Base-by-base conservation (phyloP, 2,329 filamentous ascomycete species). In the Cercospora sp. region DNA sequence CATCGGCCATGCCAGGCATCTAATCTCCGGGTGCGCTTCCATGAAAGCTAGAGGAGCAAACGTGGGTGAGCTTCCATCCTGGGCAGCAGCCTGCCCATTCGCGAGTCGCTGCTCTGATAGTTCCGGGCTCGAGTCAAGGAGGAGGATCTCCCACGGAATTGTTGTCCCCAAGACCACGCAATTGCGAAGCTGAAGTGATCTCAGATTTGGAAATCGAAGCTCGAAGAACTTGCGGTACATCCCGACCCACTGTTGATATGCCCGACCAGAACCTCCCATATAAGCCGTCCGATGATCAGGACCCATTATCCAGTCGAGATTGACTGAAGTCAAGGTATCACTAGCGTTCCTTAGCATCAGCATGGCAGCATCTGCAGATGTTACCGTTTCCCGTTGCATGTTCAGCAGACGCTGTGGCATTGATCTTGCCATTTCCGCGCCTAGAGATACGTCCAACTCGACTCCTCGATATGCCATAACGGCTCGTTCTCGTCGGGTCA, bases 141-240 rank as follows among this genome's bases (percentile, higher is more conserved):
- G 77, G 57, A 77, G 82, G 1, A 82, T 62, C 0, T 76, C 77
- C 8, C 65, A 49, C 3, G 80, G 81, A 7, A 83, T 67, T n/a
- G 64, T 69, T 1, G 79, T 81, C 10, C 79, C 74, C 0, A 72
- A 61, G 10, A 79, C 74, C 1, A 82, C 79, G 21, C 81, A 80
- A 70, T 84, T 84, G 13, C 82, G 78, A 32, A 83, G 69, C 63
- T 84, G 82, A 30, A 84, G 82, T n/a, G 81, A 77, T 30, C 80
- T 74, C 8, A 84, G 71, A 61, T 80, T 75, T 6, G 82, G 82
- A 66, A 84, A 83, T 1, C 79, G 77, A 40, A 81, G 73, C 6
- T 61, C 63, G 65, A 79, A 78, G 8, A 83, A 73, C 5, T 68
- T 65, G 7, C 71, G 63, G 64, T 76, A 78, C 21, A 81, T 66